phyloP scores from a whole-genome alignment of 192 early-diverging fungal species.

The Entomortierella beljakovae region DNA sequence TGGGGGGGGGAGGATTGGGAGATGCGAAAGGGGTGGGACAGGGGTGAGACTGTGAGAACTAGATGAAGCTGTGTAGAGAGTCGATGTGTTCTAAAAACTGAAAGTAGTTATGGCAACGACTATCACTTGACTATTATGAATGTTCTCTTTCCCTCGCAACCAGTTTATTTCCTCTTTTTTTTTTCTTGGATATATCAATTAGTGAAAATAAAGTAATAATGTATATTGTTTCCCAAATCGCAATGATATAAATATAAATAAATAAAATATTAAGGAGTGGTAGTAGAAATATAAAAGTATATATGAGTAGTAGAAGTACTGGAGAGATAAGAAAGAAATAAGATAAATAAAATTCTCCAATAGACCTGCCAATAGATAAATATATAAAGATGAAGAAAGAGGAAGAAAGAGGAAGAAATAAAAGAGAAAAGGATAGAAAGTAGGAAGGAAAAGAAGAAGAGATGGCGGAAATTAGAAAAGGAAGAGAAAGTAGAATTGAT shows the following conservation, averaged over 20 bases:
- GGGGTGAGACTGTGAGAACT: too few relatives aligned
- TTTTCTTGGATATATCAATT: too few relatives aligned
- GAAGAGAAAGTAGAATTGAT: not conserved
- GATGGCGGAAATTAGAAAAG: not conserved
- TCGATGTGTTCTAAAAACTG: not conserved
- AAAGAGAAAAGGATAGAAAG: not conserved
- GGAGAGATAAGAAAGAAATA: not conserved
- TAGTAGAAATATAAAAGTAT: not conserved
- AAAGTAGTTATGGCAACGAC: too few relatives aligned
- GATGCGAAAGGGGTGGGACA: not conserved
- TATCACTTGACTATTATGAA: too few relatives aligned
- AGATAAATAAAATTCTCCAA: not conserved
- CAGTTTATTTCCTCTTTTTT: too few relatives aligned
- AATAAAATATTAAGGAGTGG: too few relatives aligned
- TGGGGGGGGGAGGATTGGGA: not conserved
- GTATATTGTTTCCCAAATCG: too few relatives aligned
- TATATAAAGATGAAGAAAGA: not conserved
- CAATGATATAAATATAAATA: too few relatives aligned
- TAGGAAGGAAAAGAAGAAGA: conserved; percentile 4
- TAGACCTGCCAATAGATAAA: not conserved
- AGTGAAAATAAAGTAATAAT: too few relatives aligned
- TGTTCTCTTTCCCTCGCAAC: too few relatives aligned
- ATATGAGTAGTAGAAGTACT: not conserved
- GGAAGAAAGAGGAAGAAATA: not conserved
- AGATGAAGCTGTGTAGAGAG: not conserved